Evolutionary conservation across 1,284 basidiomycete species (phyloP).

Genomic region (Exobasidium rhododendri): DNA sequence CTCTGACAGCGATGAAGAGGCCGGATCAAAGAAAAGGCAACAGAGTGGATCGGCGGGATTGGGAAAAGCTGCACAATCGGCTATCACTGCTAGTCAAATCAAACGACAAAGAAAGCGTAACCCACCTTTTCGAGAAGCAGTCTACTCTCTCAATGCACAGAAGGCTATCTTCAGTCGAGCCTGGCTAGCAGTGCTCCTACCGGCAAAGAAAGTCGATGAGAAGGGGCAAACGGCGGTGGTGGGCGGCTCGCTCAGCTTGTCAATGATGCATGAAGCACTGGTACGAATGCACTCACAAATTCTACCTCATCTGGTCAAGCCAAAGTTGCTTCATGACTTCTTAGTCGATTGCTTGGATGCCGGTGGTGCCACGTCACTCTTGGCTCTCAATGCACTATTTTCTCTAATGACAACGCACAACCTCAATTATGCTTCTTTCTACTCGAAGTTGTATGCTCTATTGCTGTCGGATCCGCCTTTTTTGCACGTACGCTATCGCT

Average conservation of each 20-base stretch:
- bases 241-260: slow-evolving; percentile 58
- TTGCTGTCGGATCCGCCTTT: slow-evolving; percentile 63
- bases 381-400: slow-evolving; percentile 88
- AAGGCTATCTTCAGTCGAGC: slow-evolving; percentile 72
- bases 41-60: slow-evolving; percentile 19
- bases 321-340: slow-evolving; percentile 84
- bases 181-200: slow-evolving; percentile 72
- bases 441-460: slow-evolving; percentile 85
- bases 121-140: slow-evolving; percentile 45
- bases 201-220: slow-evolving; percentile 28
- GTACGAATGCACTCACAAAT: slow-evolving; percentile 79
- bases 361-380: slow-evolving; percentile 73
- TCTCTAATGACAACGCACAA: slow-evolving; percentile 89
- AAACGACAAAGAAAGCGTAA: slow-evolving; percentile 45
- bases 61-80: slow-evolving; percentile 21
- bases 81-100: slow-evolving; percentile 14
- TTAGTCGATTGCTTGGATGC: slow-evolving; percentile 73
- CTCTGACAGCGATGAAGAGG: slow-evolving; percentile 46
- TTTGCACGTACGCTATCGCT: slow-evolving; percentile 85
- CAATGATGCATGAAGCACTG: slow-evolving; percentile 64
- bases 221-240: slow-evolving; percentile 9
- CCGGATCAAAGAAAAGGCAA: slow-evolving; percentile 38
- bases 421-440: slow-evolving; percentile 93
- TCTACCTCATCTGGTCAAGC: slow-evolving; percentile 75
- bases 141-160: slow-evolving; percentile 71